phyloP scores from a whole-genome alignment of 1,284 basidiomycete species.

The Cystobasidium pallidum region DNA sequence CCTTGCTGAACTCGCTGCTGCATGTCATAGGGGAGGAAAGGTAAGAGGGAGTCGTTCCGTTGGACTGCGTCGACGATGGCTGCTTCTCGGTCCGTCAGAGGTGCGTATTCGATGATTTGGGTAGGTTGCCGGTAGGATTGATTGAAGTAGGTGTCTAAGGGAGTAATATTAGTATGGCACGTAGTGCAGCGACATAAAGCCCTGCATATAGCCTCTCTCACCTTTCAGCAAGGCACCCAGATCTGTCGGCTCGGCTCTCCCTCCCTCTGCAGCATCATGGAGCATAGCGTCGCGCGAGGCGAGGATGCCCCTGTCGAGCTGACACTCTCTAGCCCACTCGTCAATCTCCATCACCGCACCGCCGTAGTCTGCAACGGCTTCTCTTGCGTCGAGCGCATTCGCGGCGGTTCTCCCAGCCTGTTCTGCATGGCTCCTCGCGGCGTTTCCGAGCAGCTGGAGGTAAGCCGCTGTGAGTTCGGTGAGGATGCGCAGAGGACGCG shows the following conservation, averaged over 20 bases:
- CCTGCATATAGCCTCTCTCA: too few relatives aligned
- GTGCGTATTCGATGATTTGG: slow-evolving; percentile 16
- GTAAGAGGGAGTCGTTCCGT: slow-evolving; percentile 16
- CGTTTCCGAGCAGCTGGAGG: slow-evolving; percentile 47
- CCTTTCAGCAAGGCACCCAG: slow-evolving; percentile 30
- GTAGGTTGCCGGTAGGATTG: neutral
- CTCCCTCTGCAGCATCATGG: slow-evolving; percentile 5
- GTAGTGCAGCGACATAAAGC: too few relatives aligned
- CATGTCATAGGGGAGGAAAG: slow-evolving; percentile 11
- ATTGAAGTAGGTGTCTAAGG: slow-evolving; percentile 11
- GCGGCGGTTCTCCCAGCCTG: slow-evolving; percentile 45
- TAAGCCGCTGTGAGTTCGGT: slow-evolving; percentile 49
- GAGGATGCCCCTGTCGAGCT: slow-evolving; percentile 13
- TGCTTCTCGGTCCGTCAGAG: slow-evolving; percentile 18
- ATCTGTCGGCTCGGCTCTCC: neutral
- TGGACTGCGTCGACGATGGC: slow-evolving; percentile 16
- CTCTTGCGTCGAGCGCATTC: slow-evolving; percentile 48
- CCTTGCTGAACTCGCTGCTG: slow-evolving; percentile 23
- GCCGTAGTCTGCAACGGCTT: slow-evolving; percentile 47
- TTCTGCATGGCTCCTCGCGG: slow-evolving; percentile 44
- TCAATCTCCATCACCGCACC: slow-evolving; percentile 39
- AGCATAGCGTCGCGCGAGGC: slow-evolving; percentile 8
- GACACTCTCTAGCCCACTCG: slow-evolving; percentile 43
- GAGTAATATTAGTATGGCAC: neutral
- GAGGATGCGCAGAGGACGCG: slow-evolving; percentile 46